phyloP scores from a whole-genome alignment of 2,329 filamentous ascomycete species.

The Sporothrix variecibatus region DNA sequence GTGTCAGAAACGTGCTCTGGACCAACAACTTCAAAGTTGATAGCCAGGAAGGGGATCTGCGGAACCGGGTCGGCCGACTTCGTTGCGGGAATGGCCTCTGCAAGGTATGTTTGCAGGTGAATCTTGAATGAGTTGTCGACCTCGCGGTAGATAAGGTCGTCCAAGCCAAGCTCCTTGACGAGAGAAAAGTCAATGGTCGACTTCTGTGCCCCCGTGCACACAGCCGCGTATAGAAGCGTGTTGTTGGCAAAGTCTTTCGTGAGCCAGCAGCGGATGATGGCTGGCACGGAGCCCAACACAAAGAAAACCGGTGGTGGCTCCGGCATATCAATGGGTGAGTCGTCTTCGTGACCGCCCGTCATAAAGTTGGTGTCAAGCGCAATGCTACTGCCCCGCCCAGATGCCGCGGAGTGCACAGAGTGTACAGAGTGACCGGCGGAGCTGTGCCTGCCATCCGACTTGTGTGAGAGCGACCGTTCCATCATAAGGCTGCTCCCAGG shows the following conservation, averaged over 20 bases:
- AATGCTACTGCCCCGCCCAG: constrained; percentile 83
- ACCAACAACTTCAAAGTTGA: constrained; percentile 74
- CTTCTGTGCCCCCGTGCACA: constrained; percentile 88
- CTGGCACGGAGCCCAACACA: constrained; percentile 83
- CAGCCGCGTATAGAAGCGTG: constrained; percentile 83
- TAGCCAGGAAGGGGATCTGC: constrained; percentile 78
- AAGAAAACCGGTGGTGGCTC: constrained; percentile 81
- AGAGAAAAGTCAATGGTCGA: constrained; percentile 79
- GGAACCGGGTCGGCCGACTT: constrained; percentile 71
- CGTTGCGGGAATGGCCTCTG: constrained; percentile 80
- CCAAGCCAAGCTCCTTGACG: constrained; percentile 71
- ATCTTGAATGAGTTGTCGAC: constrained; percentile 68
- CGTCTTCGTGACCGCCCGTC: constrained; percentile 62
- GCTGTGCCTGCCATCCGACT: constrained; percentile 92
- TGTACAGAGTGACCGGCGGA: constrained; percentile 80
- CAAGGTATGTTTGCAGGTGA: constrained; percentile 81
- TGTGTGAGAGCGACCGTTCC: constrained; percentile 89
- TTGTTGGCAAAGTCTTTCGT: constrained; percentile 87
- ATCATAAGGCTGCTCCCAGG: constrained; percentile 84
- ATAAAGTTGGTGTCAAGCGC: constrained; percentile 75
- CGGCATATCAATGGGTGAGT: constrained; percentile 70
- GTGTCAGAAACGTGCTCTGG: constrained; percentile 51
- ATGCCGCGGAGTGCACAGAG: constrained; percentile 69
- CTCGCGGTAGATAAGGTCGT: constrained; percentile 65
- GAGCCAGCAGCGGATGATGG: constrained; percentile 95